Evolutionary conservation across 164 flowering plant genomes (phyloP), one percentile per base, ranked within the genome.

Genomic region (Euptelea pleiosperma): DNA sequence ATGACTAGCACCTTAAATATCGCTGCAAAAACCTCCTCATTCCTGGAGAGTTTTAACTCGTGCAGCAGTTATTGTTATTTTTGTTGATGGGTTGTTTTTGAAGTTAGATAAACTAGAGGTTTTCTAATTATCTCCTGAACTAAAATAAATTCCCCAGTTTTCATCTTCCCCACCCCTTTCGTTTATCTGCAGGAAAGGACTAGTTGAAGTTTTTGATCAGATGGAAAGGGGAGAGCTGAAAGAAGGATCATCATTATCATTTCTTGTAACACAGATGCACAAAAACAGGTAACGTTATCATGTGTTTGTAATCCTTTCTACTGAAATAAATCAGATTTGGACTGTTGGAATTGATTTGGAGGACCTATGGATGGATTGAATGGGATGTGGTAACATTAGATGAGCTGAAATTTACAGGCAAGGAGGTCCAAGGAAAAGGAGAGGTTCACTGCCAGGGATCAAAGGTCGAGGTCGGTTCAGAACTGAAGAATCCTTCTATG

Each of bases 401-500:
- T n/a, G 28, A 26, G 21, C 25, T 18, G 44, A 42, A 14, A 31
- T 30, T 65, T 39, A 26, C 77, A 93, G 98, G 71, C 88, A 77
- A 68, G 97, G 98, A 24, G 86, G 79, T 71, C 97, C 94, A 22
- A 78, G 97, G 61, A 83, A 72, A 71, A 70, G 98, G 67, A 63
- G 57, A 49, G 84, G 84, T 47, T 55, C 92, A 12, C 64, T 65
- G 12, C 74, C 84, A 8, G 94, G 98, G 58, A 63, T 87, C 11
- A 93, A 83, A 77, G 97, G 98, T 28, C 82, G 89, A 22, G 91
- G 79, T 58, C 77, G 92, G 33, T 75, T 79, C 44, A 74, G 90
- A 68, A 78, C 81, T 37, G 98, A 89, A 70, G 98, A 93, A 73
- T 79, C 94, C 9, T 93, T 93, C 56, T 93, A 89, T 53, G 89